Evolutionary conservation across 2,329 filamentous ascomycete genomes (phyloP), one percentile per base, ranked within the genome.

Genomic region (Aspergillus piperis): DNA sequence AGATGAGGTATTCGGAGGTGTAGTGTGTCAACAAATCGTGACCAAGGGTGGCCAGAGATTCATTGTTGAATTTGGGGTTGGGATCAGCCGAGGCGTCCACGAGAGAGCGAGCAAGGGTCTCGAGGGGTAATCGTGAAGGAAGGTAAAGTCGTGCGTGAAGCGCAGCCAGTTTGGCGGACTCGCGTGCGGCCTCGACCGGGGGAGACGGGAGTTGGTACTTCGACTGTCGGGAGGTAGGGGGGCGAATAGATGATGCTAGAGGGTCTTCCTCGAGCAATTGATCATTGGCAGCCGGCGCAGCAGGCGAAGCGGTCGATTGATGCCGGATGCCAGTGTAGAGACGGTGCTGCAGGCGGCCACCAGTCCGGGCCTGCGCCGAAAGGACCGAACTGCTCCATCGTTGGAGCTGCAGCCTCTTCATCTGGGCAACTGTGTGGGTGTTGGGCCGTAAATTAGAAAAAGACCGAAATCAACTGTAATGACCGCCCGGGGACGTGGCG

Each of bases 131-230:
- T 78, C 90, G 90, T 64, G 86, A 84, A 23, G 93, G 89, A 59
- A 99, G 87, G 42, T 87, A 87, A 63, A 99, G 86, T 76, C 95
- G 90, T 69, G 93, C 91, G 77, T 97, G 93, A 49, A 99, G 86
- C 66, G 95, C 93, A 65, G 92, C 88, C 69, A 99, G 89, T 81
- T 97, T 98, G 64, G 92, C 88, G 50, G 94, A 98, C 66, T 82
- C 77, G 62, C 83, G 79, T 47, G 92, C 90, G 66, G 83, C 83
- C 69, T 84, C 80, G 66, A 88, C 86, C 57, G 85, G 85, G 66
- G 92, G 91, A 70, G 91, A 94, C 56, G 91, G 90, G 65, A 89
- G 82, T 63, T 78, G 75, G 58, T 78, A 75, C 65, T 73, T 70
- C 59, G 71, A 65, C 68, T 72, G 66, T 69, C 68, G 68, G 62